Conservation (phyloP, 2,329 filamentous ascomycete species). For the Chaetomium sp. region DNA sequence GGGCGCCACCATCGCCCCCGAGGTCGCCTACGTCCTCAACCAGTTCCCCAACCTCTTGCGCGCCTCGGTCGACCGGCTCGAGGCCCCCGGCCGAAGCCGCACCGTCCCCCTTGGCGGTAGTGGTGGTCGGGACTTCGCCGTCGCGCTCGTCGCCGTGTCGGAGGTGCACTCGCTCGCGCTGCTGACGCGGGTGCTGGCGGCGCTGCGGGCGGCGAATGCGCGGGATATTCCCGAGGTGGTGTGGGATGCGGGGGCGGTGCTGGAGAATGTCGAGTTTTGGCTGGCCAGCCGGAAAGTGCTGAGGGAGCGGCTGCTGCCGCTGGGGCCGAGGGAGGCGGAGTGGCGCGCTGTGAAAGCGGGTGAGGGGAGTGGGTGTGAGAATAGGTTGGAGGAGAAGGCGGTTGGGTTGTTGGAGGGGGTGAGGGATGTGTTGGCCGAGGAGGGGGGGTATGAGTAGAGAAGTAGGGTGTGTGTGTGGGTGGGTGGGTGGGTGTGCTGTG, state of each 20-base stretch:
- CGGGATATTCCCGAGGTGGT: slow-evolving; percentile 69
- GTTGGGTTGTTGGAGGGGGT: slow-evolving; percentile 67
- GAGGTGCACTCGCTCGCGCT: slow-evolving; percentile 81
- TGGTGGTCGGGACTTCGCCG: slow-evolving; percentile 51
- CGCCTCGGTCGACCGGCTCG: slow-evolving; percentile 72
- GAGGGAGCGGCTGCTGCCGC: slow-evolving; percentile 71
- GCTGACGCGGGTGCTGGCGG: slow-evolving; percentile 70
- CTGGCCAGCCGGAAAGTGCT: slow-evolving; percentile 69
- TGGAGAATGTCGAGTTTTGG: slow-evolving; percentile 84
- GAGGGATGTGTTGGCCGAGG: slow-evolving; percentile 55
- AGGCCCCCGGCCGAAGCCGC: slow-evolving; percentile 58
- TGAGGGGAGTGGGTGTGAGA: slow-evolving; percentile 55
- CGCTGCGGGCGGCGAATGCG: slow-evolving; percentile 65
- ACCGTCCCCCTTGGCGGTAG: slow-evolving; percentile 46
- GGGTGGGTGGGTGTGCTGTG: slow-evolving; percentile 1
- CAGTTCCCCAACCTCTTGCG: slow-evolving; percentile 80
- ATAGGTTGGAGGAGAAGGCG: slow-evolving; percentile 73
- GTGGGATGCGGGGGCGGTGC: slow-evolving; percentile 72
- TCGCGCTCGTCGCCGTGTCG: slow-evolving; percentile 72
- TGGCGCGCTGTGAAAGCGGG: slow-evolving; percentile 52
- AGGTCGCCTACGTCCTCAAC: slow-evolving; percentile 85
- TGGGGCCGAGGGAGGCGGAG: slow-evolving; percentile 71
- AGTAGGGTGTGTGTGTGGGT: not conserved
- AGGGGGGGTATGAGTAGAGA: slow-evolving; percentile 36
- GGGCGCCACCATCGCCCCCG: slow-evolving; percentile 77